A percentile compares a stretch with the other conserved stretches of the same genome.
Evolutionary conservation across 305 asterid genomes (phyloP).

Genomic region (Fraxinus sp.): DNA sequence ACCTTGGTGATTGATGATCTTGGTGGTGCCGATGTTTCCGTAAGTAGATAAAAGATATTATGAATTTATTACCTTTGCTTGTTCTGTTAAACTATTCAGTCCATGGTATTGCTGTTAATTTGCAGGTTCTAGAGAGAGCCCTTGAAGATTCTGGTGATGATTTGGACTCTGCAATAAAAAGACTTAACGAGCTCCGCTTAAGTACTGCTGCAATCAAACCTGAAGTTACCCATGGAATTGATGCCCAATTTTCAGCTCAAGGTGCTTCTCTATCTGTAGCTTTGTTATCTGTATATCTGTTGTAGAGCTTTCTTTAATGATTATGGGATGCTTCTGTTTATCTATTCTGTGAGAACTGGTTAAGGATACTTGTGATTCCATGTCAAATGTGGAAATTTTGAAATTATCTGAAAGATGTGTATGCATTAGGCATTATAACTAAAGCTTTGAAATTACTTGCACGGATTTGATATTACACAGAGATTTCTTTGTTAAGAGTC

Average conservation of each 20-base stretch:
- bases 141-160: constrained; percentile 72
- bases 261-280: constrained; percentile 39
- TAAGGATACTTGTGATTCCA: constrained; percentile 1
- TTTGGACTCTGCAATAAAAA: constrained; percentile 78
- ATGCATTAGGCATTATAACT: background rate
- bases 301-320: constrained; percentile 12
- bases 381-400: background rate
- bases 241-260: constrained; percentile 36
- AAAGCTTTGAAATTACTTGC: background rate
- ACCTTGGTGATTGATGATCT: background rate
- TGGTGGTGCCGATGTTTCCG: background rate
- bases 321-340: constrained; percentile 3
- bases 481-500: background rate
- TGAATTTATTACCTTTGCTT: background rate
- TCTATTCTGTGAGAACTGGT: background rate
- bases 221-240: constrained; percentile 39
- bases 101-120: constrained; percentile 27
- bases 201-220: constrained; percentile 50
- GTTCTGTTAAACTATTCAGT: constrained; percentile 16
- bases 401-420: constrained; percentile 18
- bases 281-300: constrained; percentile 5
- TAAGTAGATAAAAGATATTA: background rate
- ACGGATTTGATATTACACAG: background rate
- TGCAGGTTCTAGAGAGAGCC: constrained; percentile 72
- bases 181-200: constrained; percentile 74